Evolutionary conservation across 352 stramenopile genomes (phyloP).

Genomic region (Detonula confervacea): DNA sequence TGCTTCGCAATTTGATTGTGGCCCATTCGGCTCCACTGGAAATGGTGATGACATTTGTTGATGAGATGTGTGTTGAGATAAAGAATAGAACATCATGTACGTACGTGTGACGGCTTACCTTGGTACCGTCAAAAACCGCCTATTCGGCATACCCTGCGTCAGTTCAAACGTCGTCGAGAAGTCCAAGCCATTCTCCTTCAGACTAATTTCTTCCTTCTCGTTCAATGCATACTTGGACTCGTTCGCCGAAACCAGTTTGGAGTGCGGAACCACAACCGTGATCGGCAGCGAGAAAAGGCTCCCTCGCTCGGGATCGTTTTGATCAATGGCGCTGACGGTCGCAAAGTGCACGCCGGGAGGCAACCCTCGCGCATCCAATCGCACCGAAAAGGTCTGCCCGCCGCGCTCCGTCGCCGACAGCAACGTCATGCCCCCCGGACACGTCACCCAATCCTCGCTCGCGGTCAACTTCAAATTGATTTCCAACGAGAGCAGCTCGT

Average conservation of each 20-base stretch:
- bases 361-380: slow-evolving; percentile 89
- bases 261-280: slow-evolving; percentile 60
- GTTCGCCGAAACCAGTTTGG: slow-evolving; percentile 3
- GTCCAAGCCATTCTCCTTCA: slow-evolving; percentile 47
- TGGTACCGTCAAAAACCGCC: slow-evolving; percentile 35
- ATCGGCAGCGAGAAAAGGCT: slow-evolving; percentile 91
- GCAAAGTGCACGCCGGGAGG: slow-evolving; percentile 87
- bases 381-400: slow-evolving; percentile 89
- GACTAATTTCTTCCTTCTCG: neutral
- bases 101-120: neutral
- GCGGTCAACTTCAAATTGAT: slow-evolving; percentile 46
- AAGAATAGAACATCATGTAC: neutral
- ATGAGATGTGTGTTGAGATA: neutral
- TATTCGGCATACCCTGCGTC: slow-evolving; percentile 5
- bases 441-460: slow-evolving; percentile 88
- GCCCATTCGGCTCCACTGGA: slow-evolving; percentile 27
- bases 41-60: neutral
- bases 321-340: slow-evolving; percentile 85
- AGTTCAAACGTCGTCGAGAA: slow-evolving; percentile 31
- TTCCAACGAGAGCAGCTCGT: slow-evolving; percentile 41
- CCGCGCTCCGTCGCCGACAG: slow-evolving; percentile 82
- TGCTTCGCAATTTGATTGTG: slow-evolving; percentile 41
- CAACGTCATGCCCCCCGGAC: slow-evolving; percentile 88
- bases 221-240: slow-evolving; percentile 6
- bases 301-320: slow-evolving; percentile 65